Evolutionary conservation across 306 rosid species (phyloP).

Genomic region (Vigna unguiculata): DNA sequence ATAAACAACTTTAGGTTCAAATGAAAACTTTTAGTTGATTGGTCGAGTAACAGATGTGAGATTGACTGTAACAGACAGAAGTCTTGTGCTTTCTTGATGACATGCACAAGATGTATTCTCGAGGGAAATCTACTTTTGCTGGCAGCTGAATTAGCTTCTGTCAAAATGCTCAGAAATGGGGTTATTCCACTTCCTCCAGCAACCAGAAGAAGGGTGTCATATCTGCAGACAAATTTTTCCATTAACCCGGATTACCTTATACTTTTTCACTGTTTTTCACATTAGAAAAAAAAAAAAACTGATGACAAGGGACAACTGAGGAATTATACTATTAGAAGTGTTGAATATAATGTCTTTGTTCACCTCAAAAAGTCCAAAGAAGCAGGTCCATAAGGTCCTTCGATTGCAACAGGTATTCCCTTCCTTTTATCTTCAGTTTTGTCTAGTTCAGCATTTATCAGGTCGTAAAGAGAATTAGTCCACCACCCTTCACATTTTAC

Average conservation of each 20-base stretch:
- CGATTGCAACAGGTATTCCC: constrained; percentile 72
- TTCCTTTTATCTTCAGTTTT: constrained; percentile 53
- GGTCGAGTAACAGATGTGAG: constrained; percentile 61
- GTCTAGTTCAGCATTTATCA: constrained; percentile 61
- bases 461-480: constrained; percentile 73
- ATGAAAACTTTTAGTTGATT: constrained; percentile 49
- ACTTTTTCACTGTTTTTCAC: not conserved
- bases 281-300: constrained; percentile 10
- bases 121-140: constrained; percentile 51
- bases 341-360: constrained; percentile 12
- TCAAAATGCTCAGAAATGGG: constrained; percentile 84
- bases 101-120: constrained; percentile 67
- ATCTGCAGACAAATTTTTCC: constrained; percentile 57
- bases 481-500: constrained; percentile 81
- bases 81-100: constrained; percentile 69
- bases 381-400: constrained; percentile 96
- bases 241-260: constrained; percentile 30
- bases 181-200: constrained; percentile 96
- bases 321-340: constrained; percentile 23
- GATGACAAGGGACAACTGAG: not conserved
- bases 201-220: constrained; percentile 73
- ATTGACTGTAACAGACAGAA: constrained; percentile 66
- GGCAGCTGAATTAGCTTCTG: constrained; percentile 61
- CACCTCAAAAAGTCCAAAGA: constrained; percentile 72
- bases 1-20: constrained; percentile 70